Evolutionary conservation across 371 early-diverging fungal species (phyloP).

Genomic region (Apophysomyces variabilis): DNA sequence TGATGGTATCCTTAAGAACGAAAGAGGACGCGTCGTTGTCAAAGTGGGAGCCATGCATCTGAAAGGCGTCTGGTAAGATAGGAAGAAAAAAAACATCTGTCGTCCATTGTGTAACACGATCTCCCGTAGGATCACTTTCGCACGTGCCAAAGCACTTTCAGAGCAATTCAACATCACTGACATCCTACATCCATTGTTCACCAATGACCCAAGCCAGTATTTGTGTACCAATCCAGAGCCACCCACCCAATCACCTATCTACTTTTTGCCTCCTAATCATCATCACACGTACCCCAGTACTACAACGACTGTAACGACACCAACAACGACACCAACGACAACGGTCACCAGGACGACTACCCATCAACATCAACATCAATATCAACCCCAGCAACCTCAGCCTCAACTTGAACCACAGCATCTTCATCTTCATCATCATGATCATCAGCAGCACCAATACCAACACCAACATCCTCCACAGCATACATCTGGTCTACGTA

Average conservation of each 20-base stretch:
- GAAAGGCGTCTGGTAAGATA: constrained; percentile 82
- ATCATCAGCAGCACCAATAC: too few relatives aligned
- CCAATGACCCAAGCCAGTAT: constrained; percentile 66
- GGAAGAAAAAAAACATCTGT: background rate
- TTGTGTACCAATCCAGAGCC: constrained; percentile 31
- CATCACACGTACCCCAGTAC: constrained; percentile 1
- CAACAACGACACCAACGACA: background rate
- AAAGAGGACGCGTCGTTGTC: constrained; percentile 82
- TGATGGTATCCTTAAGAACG: constrained; percentile 86
- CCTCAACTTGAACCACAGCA: too few relatives aligned
- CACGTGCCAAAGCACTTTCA: constrained; percentile 71
- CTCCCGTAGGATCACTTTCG: constrained; percentile 65
- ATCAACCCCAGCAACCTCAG: too few relatives aligned
- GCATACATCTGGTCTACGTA: too few relatives aligned
- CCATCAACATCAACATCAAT: too few relatives aligned
- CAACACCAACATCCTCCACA: too few relatives aligned
- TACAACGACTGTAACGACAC: background rate
- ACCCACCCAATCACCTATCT: background rate
- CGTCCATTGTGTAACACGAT: constrained; percentile 1
- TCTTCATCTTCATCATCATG: too few relatives aligned
- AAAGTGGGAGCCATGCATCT: constrained; percentile 90
- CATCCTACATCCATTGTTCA: constrained; percentile 74
- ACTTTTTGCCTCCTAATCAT: constrained; percentile 2
- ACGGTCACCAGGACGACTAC: too few relatives aligned
- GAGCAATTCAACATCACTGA: constrained; percentile 72